phyloP scores from a whole-genome alignment of 1,139 yeast genomes.

The Blastobotrys petasosporus region DNA sequence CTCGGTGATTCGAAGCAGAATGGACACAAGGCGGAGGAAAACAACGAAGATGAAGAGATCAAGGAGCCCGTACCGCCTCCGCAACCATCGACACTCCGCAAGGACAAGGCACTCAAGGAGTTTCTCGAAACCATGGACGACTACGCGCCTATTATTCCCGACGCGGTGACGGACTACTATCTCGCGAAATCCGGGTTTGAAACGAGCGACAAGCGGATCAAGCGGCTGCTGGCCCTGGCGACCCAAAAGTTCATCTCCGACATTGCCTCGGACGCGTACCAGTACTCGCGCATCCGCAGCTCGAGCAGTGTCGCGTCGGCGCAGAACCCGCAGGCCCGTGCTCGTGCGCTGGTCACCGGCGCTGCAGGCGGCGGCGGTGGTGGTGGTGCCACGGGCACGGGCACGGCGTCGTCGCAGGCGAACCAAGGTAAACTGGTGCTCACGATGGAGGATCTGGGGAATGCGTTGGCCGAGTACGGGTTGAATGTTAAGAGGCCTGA shows the following conservation, averaged over 20 bases:
- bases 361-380: slow-evolving; percentile 18
- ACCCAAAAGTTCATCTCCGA: slow-evolving; percentile 94
- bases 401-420: slow-evolving; percentile 35
- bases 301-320: slow-evolving; percentile 77
- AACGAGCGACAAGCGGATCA: slow-evolving; percentile 71
- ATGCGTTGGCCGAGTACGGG: slow-evolving; percentile 89
- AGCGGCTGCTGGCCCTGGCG: slow-evolving; percentile 83
- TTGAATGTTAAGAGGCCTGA: slow-evolving; percentile 87
- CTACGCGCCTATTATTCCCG: slow-evolving; percentile 94
- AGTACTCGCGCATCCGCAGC: slow-evolving; percentile 84
- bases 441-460: slow-evolving; percentile 83
- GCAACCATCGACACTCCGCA: slow-evolving; percentile 66
- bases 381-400: too few species aligned
- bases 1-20: slow-evolving; percentile 5
- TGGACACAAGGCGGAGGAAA: slow-evolving; percentile 15
- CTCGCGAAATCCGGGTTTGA: slow-evolving; percentile 84
- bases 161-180: slow-evolving; percentile 94
- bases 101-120: slow-evolving; percentile 83
- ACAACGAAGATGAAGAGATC: slow-evolving; percentile 15
- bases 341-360: slow-evolving; percentile 69
- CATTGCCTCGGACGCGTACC: slow-evolving; percentile 94
- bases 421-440: slow-evolving; percentile 69
- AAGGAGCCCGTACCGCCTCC: slow-evolving; percentile 38
- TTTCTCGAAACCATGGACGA: slow-evolving; percentile 86
- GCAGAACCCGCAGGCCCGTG: slow-evolving; percentile 80